Base-by-base conservation (phyloP, 441 rosid genomes). In the Geranium incanum region DNA sequence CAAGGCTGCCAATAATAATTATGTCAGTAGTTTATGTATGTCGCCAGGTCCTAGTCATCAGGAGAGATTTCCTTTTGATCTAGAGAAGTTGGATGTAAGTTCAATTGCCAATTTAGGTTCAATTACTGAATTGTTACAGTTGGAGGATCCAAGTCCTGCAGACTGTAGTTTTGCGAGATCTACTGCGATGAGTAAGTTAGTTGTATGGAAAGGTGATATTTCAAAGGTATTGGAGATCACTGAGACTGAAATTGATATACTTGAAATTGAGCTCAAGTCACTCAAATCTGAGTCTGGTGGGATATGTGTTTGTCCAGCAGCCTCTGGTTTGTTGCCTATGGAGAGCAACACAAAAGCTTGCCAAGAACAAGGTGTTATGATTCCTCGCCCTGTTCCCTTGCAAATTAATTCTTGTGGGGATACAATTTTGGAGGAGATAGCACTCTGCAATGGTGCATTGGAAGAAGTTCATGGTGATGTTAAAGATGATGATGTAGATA, bases 171-270 rank as follows among this genome's bases (percentile, higher is more conserved):
- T 90, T 79, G 74, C 74, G 76, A 83, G 80, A 41, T 73, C 88
- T 68, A 80, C 87, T 50, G 84, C 87, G 38, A 66, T 86, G 84
- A 88, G 78, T 79, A 88, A 84, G 78, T 79, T 95, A 82, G 83
- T 86, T 76, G 62, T 82, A 21, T 86, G 80, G 88, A 95, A 88
- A 81, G 78, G 82, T 68, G 87, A 88, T 66, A 75, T 86, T 76
- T 85, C 83, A 72, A 93, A 91, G 84, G 85, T 80, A 37, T 72
- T 93, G 79, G 97, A 89, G 84, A 74, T 79, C 79, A 89, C 90
- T 0, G 99, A 95, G 73, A 80, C 88, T 43, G 96, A 95, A 84
- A 91, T 95, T 79, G 98, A 91, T 78, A 85, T 79, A 1, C 92
- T 88, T 74, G 98, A 93, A 81, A 91, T 74, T 77, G 91, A 93